Evolutionary conservation across 2,329 filamentous ascomycete genomes (phyloP).

Genomic region (Sporothrix euskadiensis): DNA sequence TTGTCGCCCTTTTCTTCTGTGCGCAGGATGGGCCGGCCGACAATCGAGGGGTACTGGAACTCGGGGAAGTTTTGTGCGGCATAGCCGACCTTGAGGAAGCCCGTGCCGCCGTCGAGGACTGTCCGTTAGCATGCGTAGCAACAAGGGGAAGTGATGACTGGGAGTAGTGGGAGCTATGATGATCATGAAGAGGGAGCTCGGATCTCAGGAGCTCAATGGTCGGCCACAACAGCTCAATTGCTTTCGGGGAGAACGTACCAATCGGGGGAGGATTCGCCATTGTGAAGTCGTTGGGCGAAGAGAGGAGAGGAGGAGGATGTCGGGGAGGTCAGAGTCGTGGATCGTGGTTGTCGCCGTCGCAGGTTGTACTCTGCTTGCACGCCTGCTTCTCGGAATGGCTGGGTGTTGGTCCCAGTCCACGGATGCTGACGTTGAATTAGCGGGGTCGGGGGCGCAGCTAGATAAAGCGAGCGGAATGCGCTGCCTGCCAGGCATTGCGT

Average conservation of each 20-base stretch:
- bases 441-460: conserved; percentile 29
- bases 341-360: background rate
- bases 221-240: background rate
- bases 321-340: background rate
- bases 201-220: background rate
- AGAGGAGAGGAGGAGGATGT: background rate
- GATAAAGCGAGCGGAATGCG: conserved; percentile 26
- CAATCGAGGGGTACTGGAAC: conserved; percentile 96
- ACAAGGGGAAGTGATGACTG: conserved; percentile 29
- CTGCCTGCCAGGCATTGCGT: conserved; percentile 3
- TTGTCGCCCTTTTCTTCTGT: conserved; percentile 76
- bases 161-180: background rate
- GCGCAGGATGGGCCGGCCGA: conserved; percentile 94
- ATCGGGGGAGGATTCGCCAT: conserved; percentile 58
- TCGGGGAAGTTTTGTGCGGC: conserved; percentile 99
- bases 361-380: background rate
- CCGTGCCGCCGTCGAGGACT: conserved; percentile 99
- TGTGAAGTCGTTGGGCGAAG: conserved; percentile 25
- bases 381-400: conserved; percentile 22
- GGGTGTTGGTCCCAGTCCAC: background rate
- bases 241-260: conserved; percentile 44
- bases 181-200: background rate
- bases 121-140: conserved; percentile 23
- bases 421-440: conserved; percentile 27
- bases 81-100: conserved; percentile 99